These are phyloP conservation scores for Exophiala oligosperma DNA, from an alignment of 2,329 filamentous ascomycete species.

Conservation along the genomic window DNA sequence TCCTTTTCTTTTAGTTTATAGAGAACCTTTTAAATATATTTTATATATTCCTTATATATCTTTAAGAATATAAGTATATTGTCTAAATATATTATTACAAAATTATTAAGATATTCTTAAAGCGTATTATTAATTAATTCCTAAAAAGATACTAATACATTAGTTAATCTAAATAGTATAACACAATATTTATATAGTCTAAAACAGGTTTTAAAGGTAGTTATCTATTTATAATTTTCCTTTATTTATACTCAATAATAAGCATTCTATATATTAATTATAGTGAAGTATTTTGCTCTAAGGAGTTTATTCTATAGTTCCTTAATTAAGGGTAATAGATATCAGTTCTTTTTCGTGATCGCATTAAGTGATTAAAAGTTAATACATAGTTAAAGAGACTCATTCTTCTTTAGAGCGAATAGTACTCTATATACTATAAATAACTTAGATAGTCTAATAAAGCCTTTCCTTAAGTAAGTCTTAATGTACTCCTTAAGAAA, in stretches of 20 bases:
- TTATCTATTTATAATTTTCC: conserved; percentile 26
- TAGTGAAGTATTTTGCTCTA: neutral
- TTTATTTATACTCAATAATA: conserved; percentile 20
- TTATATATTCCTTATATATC: conserved; percentile 28
- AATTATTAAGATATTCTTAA: conserved; percentile 12
- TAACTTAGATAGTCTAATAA: neutral
- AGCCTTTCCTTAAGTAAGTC: neutral
- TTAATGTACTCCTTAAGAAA: neutral
- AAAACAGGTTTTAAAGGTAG: conserved; percentile 18
- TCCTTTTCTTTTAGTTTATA: too few species aligned
- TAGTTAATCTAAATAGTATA: neutral
- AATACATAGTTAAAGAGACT: neutral
- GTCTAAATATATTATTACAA: conserved; percentile 23
- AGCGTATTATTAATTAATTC: conserved; percentile 12
- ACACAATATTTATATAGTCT: conserved; percentile 4
- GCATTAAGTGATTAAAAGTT: neutral
- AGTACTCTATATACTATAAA: neutral
- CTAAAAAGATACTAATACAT: conserved; percentile 3
- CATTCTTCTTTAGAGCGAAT: neutral
- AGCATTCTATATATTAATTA: neutral
- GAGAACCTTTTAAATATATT: conserved; percentile 9
- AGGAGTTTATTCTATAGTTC: neutral
- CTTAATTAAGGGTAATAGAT: neutral
- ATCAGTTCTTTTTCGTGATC: neutral
- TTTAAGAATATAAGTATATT: conserved; percentile 33